Conservation (phyloP, 441 rosid species). For the Jatropha podagrica region DNA sequence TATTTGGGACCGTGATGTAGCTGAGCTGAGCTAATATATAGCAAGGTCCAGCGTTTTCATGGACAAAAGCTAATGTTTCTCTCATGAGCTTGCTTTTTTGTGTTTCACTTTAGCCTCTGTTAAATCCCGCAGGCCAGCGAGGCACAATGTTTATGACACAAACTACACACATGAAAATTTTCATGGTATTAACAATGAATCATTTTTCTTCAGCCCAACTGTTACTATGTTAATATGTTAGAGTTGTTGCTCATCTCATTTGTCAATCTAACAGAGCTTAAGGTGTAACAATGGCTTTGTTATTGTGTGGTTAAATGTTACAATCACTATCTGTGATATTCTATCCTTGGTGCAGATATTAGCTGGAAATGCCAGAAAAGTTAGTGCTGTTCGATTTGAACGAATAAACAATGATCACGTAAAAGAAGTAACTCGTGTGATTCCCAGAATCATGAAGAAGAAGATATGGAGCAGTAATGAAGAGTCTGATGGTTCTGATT, state of each 20-base stretch:
- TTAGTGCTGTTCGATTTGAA: constrained; percentile 87
- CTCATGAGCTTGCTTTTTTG: background rate
- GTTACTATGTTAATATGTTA: background rate
- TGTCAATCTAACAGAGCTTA: constrained; percentile 1
- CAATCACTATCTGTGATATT: constrained; percentile 8
- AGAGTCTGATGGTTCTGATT: constrained; percentile 34
- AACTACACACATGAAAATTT: background rate
- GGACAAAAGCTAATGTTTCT: background rate
- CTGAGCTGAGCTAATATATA: background rate
- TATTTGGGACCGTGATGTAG: background rate
- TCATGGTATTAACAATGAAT: background rate
- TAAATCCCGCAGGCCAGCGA: background rate
- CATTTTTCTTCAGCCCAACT: background rate
- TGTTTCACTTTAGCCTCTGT: background rate
- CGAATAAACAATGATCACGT: constrained; percentile 60
- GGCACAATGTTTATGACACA: background rate
- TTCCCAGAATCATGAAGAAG: constrained; percentile 78
- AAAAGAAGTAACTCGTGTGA: constrained; percentile 64
- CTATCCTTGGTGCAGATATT: constrained; percentile 55
- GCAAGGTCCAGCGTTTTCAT: background rate
- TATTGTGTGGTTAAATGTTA: constrained; percentile 10
- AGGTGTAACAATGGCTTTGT: background rate
- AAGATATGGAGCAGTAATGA: constrained; percentile 76
- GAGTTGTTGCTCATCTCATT: constrained; percentile 8
- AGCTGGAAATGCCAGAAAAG: constrained; percentile 98